These are phyloP conservation scores for Candida cerambycidarum DNA, from an alignment of 805 yeast genomes.

Conservation along the genomic window DNA sequence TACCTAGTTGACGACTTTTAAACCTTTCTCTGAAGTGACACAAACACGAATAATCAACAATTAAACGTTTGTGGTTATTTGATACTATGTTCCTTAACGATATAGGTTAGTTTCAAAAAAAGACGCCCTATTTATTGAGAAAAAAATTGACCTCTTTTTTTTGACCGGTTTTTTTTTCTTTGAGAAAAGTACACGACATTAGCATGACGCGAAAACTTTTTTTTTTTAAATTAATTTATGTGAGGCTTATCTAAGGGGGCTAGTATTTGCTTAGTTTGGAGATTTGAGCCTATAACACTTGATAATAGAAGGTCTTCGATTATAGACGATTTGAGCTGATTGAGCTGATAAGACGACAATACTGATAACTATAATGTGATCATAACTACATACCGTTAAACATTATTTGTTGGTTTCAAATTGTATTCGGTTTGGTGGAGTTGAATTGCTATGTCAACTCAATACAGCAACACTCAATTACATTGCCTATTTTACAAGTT, in stretches of 20 bases:
- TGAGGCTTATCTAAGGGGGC: conserved; percentile 3
- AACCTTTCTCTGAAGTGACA: too few relatives aligned
- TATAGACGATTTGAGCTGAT: too few relatives aligned
- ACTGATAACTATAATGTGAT: too few relatives aligned
- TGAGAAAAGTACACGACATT: background rate
- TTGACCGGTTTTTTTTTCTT: background rate
- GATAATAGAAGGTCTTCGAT: too few relatives aligned
- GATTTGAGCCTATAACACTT: background rate
- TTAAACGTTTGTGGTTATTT: too few relatives aligned
- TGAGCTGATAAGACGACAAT: too few relatives aligned
- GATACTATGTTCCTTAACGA: too few relatives aligned
- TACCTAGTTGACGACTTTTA: too few relatives aligned
- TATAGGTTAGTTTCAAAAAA: too few relatives aligned
- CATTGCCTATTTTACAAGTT: background rate
- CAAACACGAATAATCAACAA: too few relatives aligned
- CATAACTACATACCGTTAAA: too few relatives aligned
- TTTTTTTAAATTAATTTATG: background rate
- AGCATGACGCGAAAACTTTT: conserved; percentile 2
- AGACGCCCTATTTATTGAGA: conserved; percentile 1
- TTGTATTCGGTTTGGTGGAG: background rate
- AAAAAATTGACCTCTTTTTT: conserved; percentile 1
- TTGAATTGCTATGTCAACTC: background rate
- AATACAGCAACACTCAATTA: background rate
- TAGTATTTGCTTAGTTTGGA: background rate
- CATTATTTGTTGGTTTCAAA: too few relatives aligned